A percentile compares a stretch with the other conserved stretches of the same genome.
Evolutionary conservation across 768 basidiomycete species (phyloP).

Genomic region (Lactarius deliciosus): DNA sequence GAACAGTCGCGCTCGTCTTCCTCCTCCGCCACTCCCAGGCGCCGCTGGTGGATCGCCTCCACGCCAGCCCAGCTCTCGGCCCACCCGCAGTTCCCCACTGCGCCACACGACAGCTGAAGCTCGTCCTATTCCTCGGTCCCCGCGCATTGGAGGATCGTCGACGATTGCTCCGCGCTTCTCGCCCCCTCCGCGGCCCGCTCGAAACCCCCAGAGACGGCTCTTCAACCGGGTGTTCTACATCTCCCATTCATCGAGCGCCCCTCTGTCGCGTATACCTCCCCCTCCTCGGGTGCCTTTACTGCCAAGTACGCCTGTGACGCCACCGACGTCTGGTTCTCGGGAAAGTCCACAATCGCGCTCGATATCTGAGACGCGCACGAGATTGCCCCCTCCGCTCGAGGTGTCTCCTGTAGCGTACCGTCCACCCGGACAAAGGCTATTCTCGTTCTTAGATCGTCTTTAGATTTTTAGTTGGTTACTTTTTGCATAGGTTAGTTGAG

Average conservation of each 20-base stretch:
- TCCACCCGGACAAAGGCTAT: constrained; percentile 9
- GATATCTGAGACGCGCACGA: constrained; percentile 23
- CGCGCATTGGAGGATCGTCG: background rate
- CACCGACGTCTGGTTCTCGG: background rate
- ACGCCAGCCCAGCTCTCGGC: background rate
- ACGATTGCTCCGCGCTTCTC: background rate
- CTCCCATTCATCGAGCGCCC: background rate
- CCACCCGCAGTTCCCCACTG: background rate
- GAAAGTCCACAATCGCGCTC: background rate
- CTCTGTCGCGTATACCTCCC: background rate
- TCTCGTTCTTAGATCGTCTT: constrained; percentile 3
- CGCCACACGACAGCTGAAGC: background rate
- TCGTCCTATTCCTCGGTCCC: background rate
- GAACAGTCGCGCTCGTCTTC: constrained; percentile 16
- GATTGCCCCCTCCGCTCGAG: constrained; percentile 18
- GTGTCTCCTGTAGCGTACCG: constrained; percentile 15
- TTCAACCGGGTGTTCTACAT: background rate
- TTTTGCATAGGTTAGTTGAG: background rate
- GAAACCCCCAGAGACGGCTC: background rate
- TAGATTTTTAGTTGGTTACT: background rate
- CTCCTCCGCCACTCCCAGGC: background rate
- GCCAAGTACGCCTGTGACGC: background rate
- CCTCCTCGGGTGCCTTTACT: background rate
- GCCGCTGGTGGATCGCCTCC: background rate
- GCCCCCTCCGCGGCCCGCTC: constrained; percentile 7